phyloP scores from a whole-genome alignment of 2,329 filamentous ascomycete genomes.

The Cytospora leucostoma region DNA sequence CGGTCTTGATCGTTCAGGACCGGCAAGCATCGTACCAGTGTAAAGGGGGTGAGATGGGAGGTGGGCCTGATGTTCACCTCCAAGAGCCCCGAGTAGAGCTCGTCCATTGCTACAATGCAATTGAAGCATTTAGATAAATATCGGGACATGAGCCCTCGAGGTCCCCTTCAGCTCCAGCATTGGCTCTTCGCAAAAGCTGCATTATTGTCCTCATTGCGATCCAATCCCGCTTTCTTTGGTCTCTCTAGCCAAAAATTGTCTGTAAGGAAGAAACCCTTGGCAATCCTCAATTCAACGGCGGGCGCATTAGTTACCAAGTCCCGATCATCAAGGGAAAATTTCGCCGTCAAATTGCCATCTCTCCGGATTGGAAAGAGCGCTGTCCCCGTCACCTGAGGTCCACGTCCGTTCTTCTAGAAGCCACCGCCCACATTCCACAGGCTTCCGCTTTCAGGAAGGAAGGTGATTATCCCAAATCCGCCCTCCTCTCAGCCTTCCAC shows the following conservation, averaged over 20 bases:
- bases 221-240: no score
- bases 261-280: background rate
- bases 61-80: background rate
- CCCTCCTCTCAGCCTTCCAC: background rate
- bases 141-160: no score
- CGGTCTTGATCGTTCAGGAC: background rate
- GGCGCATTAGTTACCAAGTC: background rate
- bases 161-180: no score
- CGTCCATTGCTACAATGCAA: no score
- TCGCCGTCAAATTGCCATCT: background rate
- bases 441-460: no score
- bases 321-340: background rate
- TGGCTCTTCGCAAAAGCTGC: no score
- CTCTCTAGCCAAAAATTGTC: no score
- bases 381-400: slow-evolving; percentile 8
- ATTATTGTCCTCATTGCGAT: no score
- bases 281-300: background rate
- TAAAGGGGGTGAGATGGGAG: background rate
- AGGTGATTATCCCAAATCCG: background rate
- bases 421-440: background rate
- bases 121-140: no score
- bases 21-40: slow-evolving; percentile 1
- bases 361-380: slow-evolving; percentile 17
- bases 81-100: no score
- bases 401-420: slow-evolving; percentile 21